Base-by-base conservation (phyloP, 345 rosid genomes). In the Hibiscus mutabilis region DNA sequence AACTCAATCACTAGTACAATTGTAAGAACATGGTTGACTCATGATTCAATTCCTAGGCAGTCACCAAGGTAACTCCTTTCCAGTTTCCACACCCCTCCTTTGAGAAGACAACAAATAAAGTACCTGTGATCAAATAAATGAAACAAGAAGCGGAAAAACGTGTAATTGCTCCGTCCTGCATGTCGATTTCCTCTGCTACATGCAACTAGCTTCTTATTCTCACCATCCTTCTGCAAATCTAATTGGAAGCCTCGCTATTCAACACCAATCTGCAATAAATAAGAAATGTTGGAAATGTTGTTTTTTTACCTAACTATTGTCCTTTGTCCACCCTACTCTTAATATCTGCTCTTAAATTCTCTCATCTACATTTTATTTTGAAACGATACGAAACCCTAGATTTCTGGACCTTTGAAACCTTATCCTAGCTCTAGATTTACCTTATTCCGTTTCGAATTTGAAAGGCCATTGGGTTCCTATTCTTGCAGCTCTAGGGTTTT, bases 401-500 rank as follows among this genome's bases (percentile, higher is more conserved):
- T 64, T 78, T 35, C 71, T 70, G 44, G 53, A 60, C 66, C 68
- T 52, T 60, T 47, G 55, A 56, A 61, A 25, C 63, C 31, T 56
- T 51, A 46, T 51, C 35, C n/a, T 14, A 14, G 22, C 27, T 4
- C 24, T 18, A 40, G 11, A 40, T 10, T 40, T 40, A 2, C 21
- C n/a, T 2, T 11, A 44, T 56, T 22, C 33, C 18, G 33, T 68
- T 72, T 11, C 19, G 3, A 51, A 12, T 69, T 55, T 70, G 35
- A 57, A 25, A 13, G 10, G 24, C 67, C 77, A 71, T 56, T 9
- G 75, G 67, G 40, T 3, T 5, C 22, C 3, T 6, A 11, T 40
- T 61, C 14, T 60, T 67, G 68, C 60, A 40, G 78, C 72, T 75
- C 51, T 46, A 46, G 80, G 71, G 76, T 51, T 65, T 47, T 14